Evolutionary conservation across 805 yeast species (phyloP), one percentile per base, ranked within the genome.

Genomic region (Ogataea nakhonphanomensis): DNA sequence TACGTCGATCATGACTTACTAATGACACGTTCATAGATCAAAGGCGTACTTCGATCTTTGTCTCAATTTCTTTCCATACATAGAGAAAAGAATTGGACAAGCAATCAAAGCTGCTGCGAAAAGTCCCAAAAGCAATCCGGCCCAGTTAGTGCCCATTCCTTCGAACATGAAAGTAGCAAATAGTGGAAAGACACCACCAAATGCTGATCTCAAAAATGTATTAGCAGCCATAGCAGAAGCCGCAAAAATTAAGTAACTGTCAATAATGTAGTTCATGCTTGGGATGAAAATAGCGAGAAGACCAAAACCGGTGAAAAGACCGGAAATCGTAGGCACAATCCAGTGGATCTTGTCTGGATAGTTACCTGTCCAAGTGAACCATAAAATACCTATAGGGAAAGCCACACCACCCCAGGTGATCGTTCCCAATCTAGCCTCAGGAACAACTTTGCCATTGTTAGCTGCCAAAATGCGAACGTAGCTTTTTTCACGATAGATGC

Each of bases 351-450:
- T 62, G 25, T 80, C 62, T 35, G 76, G 81, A 62, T 80, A 89
- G 48, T 77, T 74, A 57, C 95, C 96, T 8, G 91, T 69, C 96
- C 96, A 89, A 42, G 85, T 77, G 60, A 89, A 71, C 95, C 95
- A 84, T 54, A 88, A 71, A 46, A 88, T 67, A 38, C 96, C 96
- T 38, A 78, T 68, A 22, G 95, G 83, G 67, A 89, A 86, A 7
- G 73, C 57, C 39, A 85, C 48, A 17, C 81, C 79, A 24, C 95
- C 90, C 30, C 73, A 62, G 64, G 86, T 74, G 83, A 88, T 77
- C 25, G 90, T 79, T 12, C 81, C 78, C 42, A 89, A 68, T 62
- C 96, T 78, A 25, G 80, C 83, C 62, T 89, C 96, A 0, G 96
- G 95, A 13, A 81, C 74, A 23, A 79, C 76, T 46, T 65, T 69